Base-by-base conservation (phyloP, 768 basidiomycete species). In the Austroboletus festivus region DNA sequence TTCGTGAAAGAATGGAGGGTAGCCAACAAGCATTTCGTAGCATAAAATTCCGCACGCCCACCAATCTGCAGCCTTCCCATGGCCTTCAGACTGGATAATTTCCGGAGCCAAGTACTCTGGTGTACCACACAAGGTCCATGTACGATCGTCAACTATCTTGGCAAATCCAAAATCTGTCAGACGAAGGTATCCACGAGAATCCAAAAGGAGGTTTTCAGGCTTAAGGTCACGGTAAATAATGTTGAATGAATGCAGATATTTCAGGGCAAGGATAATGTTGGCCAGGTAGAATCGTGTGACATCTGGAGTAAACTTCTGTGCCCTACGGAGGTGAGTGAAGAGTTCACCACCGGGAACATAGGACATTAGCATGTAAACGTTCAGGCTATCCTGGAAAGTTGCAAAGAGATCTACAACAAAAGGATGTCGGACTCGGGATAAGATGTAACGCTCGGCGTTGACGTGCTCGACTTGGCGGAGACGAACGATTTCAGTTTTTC, bases 161-260 rank as follows among this genome's bases (percentile, higher is more conserved):
- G 96, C 93, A 65, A 99, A 98, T 5, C 95, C 95, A 68, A 97
- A 99, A 71, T 99, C 96, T 19, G 94, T 95, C 51, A 98, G 82
- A 28, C 92, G 89, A 54, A 95, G 79, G 63, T 98, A 97, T 5
- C 96, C 96, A 33, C 86, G 81, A 19, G 89, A 83, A 64, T 96
- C 96, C 45, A 99, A 76, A 33, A 99, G 81, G n/a, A 99, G 81
- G 61, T 99, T 99, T 69, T 99, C 96, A 15, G 96, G 96, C 69
- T 99, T 98, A 57, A 99, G 80, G 69, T 98, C 95, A 38, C 95
- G 91, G 70, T 98, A 98, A 61, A 98, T 92, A 69, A 99, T 95
- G 73, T 97, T 93, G 71, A 89, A 91, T 13, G 86, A 86, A 68
- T 98, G 96, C 5, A 98, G 76, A 58, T 95, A 94, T 72, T 89